Percentiles rank a stretch among this genome's conserved stretches.
These are phyloP conservation scores for Termitomyces sp. DNA, from an alignment of 768 basidiomycete genomes.

Conservation along the genomic window DNA sequence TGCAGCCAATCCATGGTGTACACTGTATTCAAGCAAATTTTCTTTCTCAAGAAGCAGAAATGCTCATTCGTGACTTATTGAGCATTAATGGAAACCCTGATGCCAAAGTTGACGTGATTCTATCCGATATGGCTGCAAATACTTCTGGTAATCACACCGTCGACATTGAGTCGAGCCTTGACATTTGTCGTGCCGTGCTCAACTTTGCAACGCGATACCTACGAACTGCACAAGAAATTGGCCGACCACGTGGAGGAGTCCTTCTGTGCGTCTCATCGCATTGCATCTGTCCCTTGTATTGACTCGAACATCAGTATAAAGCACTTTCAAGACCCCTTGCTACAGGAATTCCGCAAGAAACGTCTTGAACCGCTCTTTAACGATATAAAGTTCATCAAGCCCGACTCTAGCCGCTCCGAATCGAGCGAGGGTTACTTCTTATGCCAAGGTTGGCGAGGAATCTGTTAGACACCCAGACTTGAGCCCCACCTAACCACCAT, in stretches of 20 bases:
- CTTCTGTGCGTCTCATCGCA: constrained; percentile 42
- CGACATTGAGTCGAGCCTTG: constrained; percentile 65
- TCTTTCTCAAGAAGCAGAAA: constrained; percentile 45
- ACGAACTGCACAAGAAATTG: constrained; percentile 36
- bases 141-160: constrained; percentile 60
- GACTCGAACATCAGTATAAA: constrained; percentile 54
- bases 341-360: constrained; percentile 58
- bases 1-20: constrained; percentile 69
- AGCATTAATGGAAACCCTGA: constrained; percentile 19
- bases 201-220: constrained; percentile 56
- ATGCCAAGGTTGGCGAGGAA: constrained; percentile 64
- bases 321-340: constrained; percentile 72
- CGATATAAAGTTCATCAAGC: constrained; percentile 69
- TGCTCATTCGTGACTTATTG: constrained; percentile 33
- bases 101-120: constrained; percentile 66
- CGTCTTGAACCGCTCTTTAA: constrained; percentile 59
- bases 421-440: constrained; percentile 86
- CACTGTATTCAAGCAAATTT: constrained; percentile 76
- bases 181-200: constrained; percentile 71
- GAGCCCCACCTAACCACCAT: background rate
- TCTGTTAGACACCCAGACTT: background rate
- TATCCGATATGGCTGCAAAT: constrained; percentile 91
- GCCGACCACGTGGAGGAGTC: constrained; percentile 40
- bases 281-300: background rate
- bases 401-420: constrained; percentile 69